Evolutionary conservation across 129 eudicot genomes (phyloP), one percentile per base, ranked within the genome.

Genomic region (Centella asiatica): DNA sequence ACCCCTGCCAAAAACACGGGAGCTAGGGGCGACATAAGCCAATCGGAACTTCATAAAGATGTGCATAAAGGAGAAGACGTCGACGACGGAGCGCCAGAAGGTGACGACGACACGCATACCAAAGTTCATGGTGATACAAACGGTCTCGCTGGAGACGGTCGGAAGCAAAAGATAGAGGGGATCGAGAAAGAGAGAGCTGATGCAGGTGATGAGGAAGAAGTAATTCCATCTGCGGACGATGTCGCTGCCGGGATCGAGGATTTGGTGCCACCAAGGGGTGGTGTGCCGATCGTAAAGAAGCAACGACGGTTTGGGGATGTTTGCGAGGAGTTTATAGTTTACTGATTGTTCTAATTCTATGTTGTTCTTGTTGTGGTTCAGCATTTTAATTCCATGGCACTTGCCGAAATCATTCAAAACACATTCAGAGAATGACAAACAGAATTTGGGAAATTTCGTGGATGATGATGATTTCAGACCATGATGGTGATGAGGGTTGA

Each of bases 131-230:
- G 59, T 68, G 84, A 90, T 76, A 54, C 95, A 90, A 28, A 60
- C 71, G 15, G 42, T 60, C 0, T 70, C 75, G 26, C 70, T 54
- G 1, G 64, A 47, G 42, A 79, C 76, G 39, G 62, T 70, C 1
- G 94, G 89, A 4, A 90, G 83, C 56, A 75, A 80, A 67, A 90
- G 83, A 67, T 86, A 90, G 11, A 86, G 75, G 1, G 97, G 97
- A 50, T 90, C 97, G 12, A 90, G 72, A 39, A 85, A 90, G 26
- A 90, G 89, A 2, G 95, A 87, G 18, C 75, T 50, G 44, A 90
- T 75, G 50, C 87, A 80, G n/a, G 80, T 67, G 63, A 80, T 54
- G 20, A 90, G 15, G 84, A 86, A 90, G 32, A 90, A 62, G 54
- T 84, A 72, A 70, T 90, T 90, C 97, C 97, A 90, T 76, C 70